These are phyloP conservation scores for Beauveria rudraprayagi DNA, from an alignment of 2,329 filamentous ascomycete species.

Conservation along the genomic window DNA sequence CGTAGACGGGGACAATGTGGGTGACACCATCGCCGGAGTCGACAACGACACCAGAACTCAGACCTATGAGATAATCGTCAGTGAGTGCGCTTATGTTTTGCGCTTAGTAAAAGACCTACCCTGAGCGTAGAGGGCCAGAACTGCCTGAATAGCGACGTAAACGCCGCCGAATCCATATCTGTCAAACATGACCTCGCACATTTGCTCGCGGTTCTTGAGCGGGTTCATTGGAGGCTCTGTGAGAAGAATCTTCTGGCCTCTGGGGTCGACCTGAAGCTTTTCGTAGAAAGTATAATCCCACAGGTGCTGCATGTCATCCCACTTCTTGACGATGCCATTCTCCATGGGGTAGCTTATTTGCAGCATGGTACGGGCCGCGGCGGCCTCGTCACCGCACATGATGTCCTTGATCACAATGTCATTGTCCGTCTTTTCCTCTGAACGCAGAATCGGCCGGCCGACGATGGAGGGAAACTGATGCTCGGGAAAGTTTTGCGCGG, in stretches of 20 bases:
- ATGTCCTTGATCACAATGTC: slow-evolving; percentile 83
- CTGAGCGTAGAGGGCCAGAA: slow-evolving; percentile 92
- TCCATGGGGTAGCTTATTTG: slow-evolving; percentile 99
- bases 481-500: slow-evolving; percentile 98
- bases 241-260: slow-evolving; percentile 90
- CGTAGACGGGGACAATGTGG: slow-evolving; percentile 97
- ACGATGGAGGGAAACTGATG: slow-evolving; percentile 98
- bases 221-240: slow-evolving; percentile 98
- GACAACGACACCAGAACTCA: slow-evolving; percentile 92
- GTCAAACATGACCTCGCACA: slow-evolving; percentile 99
- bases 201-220: slow-evolving; percentile 90
- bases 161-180: slow-evolving; percentile 93
- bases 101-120: slow-evolving; percentile 42
- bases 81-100: not conserved
- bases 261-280: slow-evolving; percentile 88
- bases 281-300: slow-evolving; percentile 99
- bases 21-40: slow-evolving; percentile 98
- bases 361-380: slow-evolving; percentile 90
- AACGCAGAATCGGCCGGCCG: slow-evolving; percentile 91
- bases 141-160: slow-evolving; percentile 96
- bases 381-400: slow-evolving; percentile 98
- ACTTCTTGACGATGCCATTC: slow-evolving; percentile 98
- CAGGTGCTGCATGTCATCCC: slow-evolving; percentile 99
- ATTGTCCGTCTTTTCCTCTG: slow-evolving; percentile 68
- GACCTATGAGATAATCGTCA: slow-evolving; percentile 42